Percentiles rank a stretch among this genome's conserved stretches.
Evolutionary conservation across 345 rosid genomes (phyloP).

Genomic region (Salix viminalis): DNA sequence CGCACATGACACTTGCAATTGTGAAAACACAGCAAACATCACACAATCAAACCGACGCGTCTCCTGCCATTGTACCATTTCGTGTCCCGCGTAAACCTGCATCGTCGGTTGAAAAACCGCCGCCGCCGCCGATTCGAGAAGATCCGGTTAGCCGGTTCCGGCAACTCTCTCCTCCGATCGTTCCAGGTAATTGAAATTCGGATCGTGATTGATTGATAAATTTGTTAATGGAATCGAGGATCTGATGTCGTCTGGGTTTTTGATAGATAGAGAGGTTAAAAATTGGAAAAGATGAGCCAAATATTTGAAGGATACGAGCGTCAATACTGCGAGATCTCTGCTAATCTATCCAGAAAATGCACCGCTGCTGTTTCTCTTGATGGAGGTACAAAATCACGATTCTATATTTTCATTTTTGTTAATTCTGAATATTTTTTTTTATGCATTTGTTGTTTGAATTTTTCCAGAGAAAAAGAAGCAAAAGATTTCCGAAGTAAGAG

Average conservation of each 20-base stretch:
- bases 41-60: not conserved
- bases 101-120: not conserved
- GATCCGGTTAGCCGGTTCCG: not conserved
- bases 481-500: conserved; percentile 22
- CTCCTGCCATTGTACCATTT: not conserved
- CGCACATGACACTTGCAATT: not conserved
- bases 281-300: conserved; percentile 16
- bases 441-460: not conserved
- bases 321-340: conserved; percentile 30
- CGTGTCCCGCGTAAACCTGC: not conserved
- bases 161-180: not conserved
- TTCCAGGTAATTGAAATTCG: not conserved
- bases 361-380: conserved; percentile 16
- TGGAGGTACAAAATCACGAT: conserved; percentile 16
- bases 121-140: not conserved
- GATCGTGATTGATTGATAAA: not conserved
- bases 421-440: not conserved
- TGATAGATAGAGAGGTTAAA: not conserved
- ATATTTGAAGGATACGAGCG: conserved; percentile 33
- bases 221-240: not conserved
- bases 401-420: not conserved
- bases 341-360: conserved; percentile 27
- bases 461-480: conserved; percentile 33
- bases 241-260: not conserved
- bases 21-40: not conserved